Base-by-base conservation (phyloP, 1,284 basidiomycete species). In the Mycosarcoma mackinlayi region DNA sequence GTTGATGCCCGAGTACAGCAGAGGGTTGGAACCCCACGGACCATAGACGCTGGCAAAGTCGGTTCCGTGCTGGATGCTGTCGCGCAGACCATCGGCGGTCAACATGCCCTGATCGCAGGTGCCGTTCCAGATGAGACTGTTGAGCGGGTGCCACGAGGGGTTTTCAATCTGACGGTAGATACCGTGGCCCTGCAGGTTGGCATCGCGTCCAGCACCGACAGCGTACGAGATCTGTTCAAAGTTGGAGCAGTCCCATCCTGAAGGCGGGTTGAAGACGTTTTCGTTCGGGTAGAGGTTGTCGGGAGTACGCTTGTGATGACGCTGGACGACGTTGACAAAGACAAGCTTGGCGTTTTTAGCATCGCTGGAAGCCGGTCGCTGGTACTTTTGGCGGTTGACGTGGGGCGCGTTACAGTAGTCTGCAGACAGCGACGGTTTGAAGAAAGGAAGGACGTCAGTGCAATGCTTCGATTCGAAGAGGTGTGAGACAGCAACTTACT, bases 81-180 rank as follows among this genome's bases (percentile, higher is more conserved):
- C 87, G 24, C 85, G 77, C 18, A 87, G 74, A 1, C 87, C 87
- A 19, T 78, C 86, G 1, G 80, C 76, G 1, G 87, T 88, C 33
- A 88, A 83, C 68, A 87, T 87, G 24, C 87, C 87, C 14, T 83
- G 64, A 69, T 87, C 86, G 73, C 87, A 88, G 3, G 85, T 86
- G 6, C 87, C 87, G 35, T 85, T 83, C 87, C 87, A 88, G n/a
- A 88, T 84, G 50, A 84, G 80, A n/a, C 74, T 77, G 25, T 84
- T 79, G 62, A 88, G 87, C 1, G 87, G 86, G 56, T 87, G 86
- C 83, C 81, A 78, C 6, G 82, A 62, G 1, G 86, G 86, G 35
- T 83, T 84, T 38, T 75, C 42, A 6, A 84, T 85, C 45, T 85
- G 62, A 61, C 86, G 85, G 50, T 83, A 85, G 27, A 87, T 82